Evolutionary conservation across 306 rosid genomes (phyloP), one percentile per base, ranked within the genome.

Genomic region (Crotalaria pallida): DNA sequence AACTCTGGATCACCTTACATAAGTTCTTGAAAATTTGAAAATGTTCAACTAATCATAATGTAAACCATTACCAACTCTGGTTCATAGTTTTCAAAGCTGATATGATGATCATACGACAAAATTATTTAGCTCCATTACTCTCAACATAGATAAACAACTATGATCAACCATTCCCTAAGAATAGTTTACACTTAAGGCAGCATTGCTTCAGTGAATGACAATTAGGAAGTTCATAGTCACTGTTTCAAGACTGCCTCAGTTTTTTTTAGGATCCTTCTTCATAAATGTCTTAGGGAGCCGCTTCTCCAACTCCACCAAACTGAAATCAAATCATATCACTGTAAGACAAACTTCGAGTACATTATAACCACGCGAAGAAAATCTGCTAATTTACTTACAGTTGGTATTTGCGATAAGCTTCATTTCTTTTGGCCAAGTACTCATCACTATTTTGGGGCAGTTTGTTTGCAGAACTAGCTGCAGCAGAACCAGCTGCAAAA

Each of bases 251-350:
- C 49, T 18, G 64, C 36, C 50, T 84, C 82, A 71, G 58, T 65
- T 51, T 12, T 43, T 63, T 44, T 23, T 80, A 18, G 78, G 64
- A 12, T 50, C 65, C 74, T 78, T 79, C n/a, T n/a, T n/a, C n/a
- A n/a, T n/a, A n/a, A n/a, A n/a, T n/a, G n/a, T n/a, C n/a, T n/a
- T n/a, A n/a, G n/a, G n/a, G n/a, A n/a, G 85, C 84, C 91, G 78
- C 91, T 87, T 94, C 91, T 91, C 97, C 91, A 94, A 85, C 87
- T 91, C 99, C 80, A 89, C 73, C 72, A 94, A 84, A 72, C 99
- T 91, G 97, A 77, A 84, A 85, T 62, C 62, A 67, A 41, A 52
- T 40, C 62, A 67, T 34, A 52, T 40, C 59, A 64, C 62, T 6
- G 44, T 21, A 29, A 58, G 48, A 50, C 24, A 27, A 73, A 9